Conservation (phyloP, 2,329 filamentous ascomycete species). For the Seiridium cupressi region DNA sequence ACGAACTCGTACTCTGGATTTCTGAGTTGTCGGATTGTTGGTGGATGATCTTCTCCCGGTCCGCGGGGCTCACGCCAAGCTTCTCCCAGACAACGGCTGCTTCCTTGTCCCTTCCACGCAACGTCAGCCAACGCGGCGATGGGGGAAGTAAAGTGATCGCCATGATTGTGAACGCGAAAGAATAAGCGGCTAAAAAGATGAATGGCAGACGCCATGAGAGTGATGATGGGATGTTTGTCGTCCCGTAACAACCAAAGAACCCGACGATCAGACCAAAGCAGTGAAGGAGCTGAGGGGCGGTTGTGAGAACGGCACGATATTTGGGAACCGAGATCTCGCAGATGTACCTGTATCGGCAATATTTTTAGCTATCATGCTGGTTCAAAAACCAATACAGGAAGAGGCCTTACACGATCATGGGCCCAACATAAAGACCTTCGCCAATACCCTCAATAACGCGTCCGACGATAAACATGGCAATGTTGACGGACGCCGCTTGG, state of each 20-base stretch:
- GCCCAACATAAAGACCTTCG: conserved; percentile 12
- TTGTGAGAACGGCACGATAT: conserved; percentile 7
- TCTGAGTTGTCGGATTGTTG: background rate
- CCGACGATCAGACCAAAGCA: conserved; percentile 10
- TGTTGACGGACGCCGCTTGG: conserved; percentile 8
- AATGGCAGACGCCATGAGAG: conserved; percentile 13
- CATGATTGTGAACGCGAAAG: background rate
- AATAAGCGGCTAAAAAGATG: conserved; percentile 5
- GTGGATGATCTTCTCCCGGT: conserved; percentile 12
- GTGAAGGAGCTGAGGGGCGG: conserved; percentile 9
- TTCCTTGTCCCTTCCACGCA: conserved; percentile 5
- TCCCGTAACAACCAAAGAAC: conserved; percentile 14
- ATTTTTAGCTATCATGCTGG: too few species aligned
- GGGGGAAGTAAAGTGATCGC: conserved; percentile 6
- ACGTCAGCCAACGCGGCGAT: conserved; percentile 11
- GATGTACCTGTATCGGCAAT: conserved; percentile 1
- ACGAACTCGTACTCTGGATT: background rate
- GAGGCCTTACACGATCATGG: conserved; percentile 1
- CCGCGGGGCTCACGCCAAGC: conserved; percentile 4
- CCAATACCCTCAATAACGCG: conserved; percentile 12
- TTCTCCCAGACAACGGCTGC: conserved; percentile 4
- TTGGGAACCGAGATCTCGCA: conserved; percentile 11
- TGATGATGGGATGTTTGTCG: conserved; percentile 2
- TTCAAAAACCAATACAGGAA: too few species aligned
- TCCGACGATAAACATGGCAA: conserved; percentile 13